Conservation (phyloP, 2,329 filamentous ascomycete species). For the Alternaria brassicicola region DNA sequence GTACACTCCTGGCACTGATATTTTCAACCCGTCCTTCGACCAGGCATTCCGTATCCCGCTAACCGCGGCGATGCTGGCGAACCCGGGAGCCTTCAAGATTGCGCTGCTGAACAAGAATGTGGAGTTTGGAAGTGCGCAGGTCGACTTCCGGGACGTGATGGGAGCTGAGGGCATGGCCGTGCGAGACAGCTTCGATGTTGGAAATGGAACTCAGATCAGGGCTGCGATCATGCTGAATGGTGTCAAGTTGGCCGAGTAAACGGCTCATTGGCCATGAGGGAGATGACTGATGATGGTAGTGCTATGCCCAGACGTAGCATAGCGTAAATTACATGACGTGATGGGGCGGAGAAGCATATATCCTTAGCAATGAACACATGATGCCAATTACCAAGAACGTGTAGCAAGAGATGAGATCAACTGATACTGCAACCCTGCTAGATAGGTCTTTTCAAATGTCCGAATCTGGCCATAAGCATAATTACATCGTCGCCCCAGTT, state of each 20-base stretch:
- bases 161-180: constrained; percentile 27
- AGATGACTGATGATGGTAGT: neutral
- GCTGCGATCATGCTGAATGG: constrained; percentile 34
- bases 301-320: neutral
- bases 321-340: neutral
- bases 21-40: constrained; percentile 58
- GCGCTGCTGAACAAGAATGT: constrained; percentile 36
- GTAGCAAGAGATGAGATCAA: neutral
- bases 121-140: constrained; percentile 34
- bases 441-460: too few relatives aligned
- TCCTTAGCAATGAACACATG: neutral
- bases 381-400: neutral
- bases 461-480: too few relatives aligned
- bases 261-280: neutral
- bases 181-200: constrained; percentile 35
- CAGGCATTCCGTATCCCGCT: constrained; percentile 54
- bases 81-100: constrained; percentile 31
- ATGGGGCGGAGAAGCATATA: neutral
- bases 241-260: constrained; percentile 23
- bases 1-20: constrained; percentile 55
- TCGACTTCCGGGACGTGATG: constrained; percentile 36
- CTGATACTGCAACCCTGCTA: neutral
- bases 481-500: constrained; percentile 46
- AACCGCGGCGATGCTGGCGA: constrained; percentile 39
- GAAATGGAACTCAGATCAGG: constrained; percentile 31